Evolutionary conservation across 108 stramenopile species (phyloP).

Genomic region (Cyclotella baltica): DNA sequence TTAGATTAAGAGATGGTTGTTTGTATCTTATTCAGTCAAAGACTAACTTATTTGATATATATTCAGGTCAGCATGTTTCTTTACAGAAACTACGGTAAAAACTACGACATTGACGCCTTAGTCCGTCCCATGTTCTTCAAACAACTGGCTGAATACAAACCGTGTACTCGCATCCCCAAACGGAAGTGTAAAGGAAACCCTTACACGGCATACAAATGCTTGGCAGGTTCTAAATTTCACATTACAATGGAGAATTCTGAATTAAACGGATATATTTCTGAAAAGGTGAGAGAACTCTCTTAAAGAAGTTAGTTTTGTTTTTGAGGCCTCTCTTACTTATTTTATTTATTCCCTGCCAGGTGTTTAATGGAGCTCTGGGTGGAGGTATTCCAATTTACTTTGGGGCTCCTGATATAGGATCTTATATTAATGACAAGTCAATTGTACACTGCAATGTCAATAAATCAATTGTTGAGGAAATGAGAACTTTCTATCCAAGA

Average conservation of each 20-base stretch:
- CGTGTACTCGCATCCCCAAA: slow-evolving; percentile 9
- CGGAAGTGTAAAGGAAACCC: slow-evolving; percentile 20
- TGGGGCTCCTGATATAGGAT: slow-evolving; percentile 26
- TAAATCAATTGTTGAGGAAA: slow-evolving; percentile 15
- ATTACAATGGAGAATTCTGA: slow-evolving; percentile 31
- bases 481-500: slow-evolving; percentile 28
- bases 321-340: too few species aligned
- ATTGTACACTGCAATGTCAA: slow-evolving; percentile 22
- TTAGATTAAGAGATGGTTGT: slow-evolving; percentile 19
- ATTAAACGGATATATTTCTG: slow-evolving; percentile 26
- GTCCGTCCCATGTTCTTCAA: slow-evolving; percentile 24
- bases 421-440: slow-evolving; percentile 14
- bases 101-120: slow-evolving; percentile 30
- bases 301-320: too few species aligned
- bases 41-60: too few species aligned
- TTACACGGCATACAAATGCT: slow-evolving; percentile 20
- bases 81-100: too few species aligned
- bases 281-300: too few species aligned
- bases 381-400: slow-evolving; percentile 29
- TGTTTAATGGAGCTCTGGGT: slow-evolving; percentile 25
- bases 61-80: too few species aligned
- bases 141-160: slow-evolving; percentile 26
- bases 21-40: too few species aligned
- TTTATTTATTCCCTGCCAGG: too few species aligned
- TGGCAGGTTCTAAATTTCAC: slow-evolving; percentile 22